Evolutionary conservation across 1,139 yeast species (phyloP), one percentile per base, ranked within the genome.

Genomic region (Candida dubliniensis): DNA sequence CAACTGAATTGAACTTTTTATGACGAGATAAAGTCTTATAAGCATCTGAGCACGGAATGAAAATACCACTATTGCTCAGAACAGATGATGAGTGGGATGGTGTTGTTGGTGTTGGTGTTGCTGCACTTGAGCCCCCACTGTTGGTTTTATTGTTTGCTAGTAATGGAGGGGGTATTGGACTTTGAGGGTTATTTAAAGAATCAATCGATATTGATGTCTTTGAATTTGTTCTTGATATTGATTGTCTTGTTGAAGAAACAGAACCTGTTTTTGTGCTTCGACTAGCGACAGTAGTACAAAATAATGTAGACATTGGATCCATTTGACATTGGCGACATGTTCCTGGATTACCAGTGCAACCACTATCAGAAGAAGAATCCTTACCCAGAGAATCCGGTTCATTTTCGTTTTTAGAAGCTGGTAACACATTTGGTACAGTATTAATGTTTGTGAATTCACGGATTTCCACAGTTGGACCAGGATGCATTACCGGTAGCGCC

Each of bases 301-400:
- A 89, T 33, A 88, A 68, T 1, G 95, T 87, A 4, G 93, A 85
- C 90, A 88, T 82, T 34, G 96, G 96, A 61, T 89, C 96, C 47
- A 73, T 63, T 57, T 84, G 95, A 64, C 97, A 90, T 64, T 86
- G 95, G 15, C 69, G 66, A 62, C 97, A 90, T 7, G 90, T 82
- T 5, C 96, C 96, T 12, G 96, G 96, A 56, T 86, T 81, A 0
- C 95, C 96, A 0, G 93, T 84, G 62, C 95, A 87, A n/a, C 81
- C 85, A 10, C 63, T 59, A 3, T 56, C 52, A 26, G 49, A 49
- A 13, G 47, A 38, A 11, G 54, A 53, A 13, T 43, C 47, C 25
- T 50, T 49, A 24, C 36, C 40, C 27, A 43, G 45, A 8, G 33
- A 31, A 3, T 9, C 31, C 42, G 24, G 44, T 13, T n/a, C 26